phyloP scores from a whole-genome alignment of 306 rosid genomes.

The Trifolium subterraneum region DNA sequence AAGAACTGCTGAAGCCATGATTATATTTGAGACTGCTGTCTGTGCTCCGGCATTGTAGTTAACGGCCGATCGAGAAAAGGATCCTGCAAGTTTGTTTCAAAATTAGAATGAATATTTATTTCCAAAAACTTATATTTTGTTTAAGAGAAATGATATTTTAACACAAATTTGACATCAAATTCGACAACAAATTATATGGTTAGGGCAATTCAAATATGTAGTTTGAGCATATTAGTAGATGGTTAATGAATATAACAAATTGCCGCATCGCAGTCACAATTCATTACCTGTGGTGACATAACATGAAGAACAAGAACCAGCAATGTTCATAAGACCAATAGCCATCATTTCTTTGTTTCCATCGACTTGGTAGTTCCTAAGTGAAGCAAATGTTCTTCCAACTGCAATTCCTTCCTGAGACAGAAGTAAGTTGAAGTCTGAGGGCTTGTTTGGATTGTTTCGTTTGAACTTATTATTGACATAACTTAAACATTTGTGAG shows the following conservation, averaged over 20 bases:
- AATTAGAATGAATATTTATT: slow-evolving; percentile 13
- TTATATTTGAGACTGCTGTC: slow-evolving; percentile 81
- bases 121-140: not conserved
- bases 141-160: too few relatives aligned
- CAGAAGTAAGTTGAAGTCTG: slow-evolving; percentile 4
- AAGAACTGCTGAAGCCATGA: slow-evolving; percentile 92
- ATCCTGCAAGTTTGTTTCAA: slow-evolving; percentile 62
- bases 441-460: not conserved
- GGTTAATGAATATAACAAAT: too few relatives aligned
- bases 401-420: slow-evolving; percentile 97
- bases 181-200: not conserved
- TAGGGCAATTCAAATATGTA: too few relatives aligned
- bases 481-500: too few relatives aligned
- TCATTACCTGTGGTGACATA: slow-evolving; percentile 84
- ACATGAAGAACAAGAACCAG: slow-evolving; percentile 93
- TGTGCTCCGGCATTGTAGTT: slow-evolving; percentile 93
- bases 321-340: slow-evolving; percentile 93
- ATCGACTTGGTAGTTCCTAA: slow-evolving; percentile 94
- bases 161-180: too few relatives aligned
- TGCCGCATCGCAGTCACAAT: not conserved
- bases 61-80: slow-evolving; percentile 96
- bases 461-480: not conserved
- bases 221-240: too few relatives aligned
- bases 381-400: slow-evolving; percentile 93
- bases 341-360: slow-evolving; percentile 99